Evolutionary conservation across 108 stramenopile species (phyloP), one percentile per base, ranked within the genome.

Genomic region (Fistulifera solaris): DNA sequence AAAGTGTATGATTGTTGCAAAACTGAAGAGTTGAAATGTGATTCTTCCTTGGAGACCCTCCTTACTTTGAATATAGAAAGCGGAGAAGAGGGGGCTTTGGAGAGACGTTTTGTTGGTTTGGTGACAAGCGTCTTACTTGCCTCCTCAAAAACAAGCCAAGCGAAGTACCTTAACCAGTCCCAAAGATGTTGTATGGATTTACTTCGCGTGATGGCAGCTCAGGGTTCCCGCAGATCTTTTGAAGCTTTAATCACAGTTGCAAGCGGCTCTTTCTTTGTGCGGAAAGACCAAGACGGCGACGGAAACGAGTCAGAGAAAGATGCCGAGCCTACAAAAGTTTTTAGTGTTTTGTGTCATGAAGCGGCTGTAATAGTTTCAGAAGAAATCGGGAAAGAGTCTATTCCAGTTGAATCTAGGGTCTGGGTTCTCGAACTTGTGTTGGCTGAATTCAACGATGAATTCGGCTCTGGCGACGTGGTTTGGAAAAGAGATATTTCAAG

Each of bases 1-100:
- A 81, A 77, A 43, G 69, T 92, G n/a, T 92, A 87, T 52, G 90
- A 87, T 35, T 87, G 86, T 47, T 85, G 84, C 57, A 85, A 80
- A 59, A 57, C 71, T 47, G 58, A 81, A 35, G 90, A 92, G 52
- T 76, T 91, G 49, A 46, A 41, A 48, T 40, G 27, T 58, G 50
- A 42, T 70, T 35, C 44, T 45, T 40, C 27, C 35, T 38, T 58
- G 27, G 56, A 19, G 23, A 27, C 21, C 28, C 24, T 63, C 17
- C 62, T 69, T 38, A 58, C 1, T 10, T 38, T 3, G 18, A 47
- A 1, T 11, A 45, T 0, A 35, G 55, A 6, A 38, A 39, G 22
- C 21, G 55, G 38, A 5, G 12, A 22, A 27, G 61, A 68, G 26
- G 60, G 61, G 6, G 73, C 76, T 24, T 60, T 78, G 24, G 83